A percentile compares a stretch with the other conserved stretches of the same genome.
Conservation (phyloP, 176 grass and related monocot species). For the Oryza glaberrima region DNA sequence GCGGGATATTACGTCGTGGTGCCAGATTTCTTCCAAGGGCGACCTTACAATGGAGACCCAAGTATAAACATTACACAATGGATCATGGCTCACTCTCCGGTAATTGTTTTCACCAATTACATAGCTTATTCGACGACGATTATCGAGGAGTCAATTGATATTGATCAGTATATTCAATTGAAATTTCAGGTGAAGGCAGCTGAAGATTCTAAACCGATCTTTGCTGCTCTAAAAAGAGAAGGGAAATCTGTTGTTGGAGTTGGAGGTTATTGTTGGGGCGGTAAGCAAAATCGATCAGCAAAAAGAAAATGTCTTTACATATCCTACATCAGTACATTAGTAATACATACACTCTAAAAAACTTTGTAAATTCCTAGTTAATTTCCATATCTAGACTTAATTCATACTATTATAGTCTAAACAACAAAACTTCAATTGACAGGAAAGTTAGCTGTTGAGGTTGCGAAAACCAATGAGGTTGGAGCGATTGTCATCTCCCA, state of each 20-base stretch:
- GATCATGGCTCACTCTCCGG: constrained; percentile 33
- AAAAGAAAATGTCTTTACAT: not conserved
- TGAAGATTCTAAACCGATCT: constrained; percentile 20
- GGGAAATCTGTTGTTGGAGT: not conserved
- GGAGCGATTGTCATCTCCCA: constrained; percentile 1
- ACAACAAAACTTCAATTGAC: not conserved
- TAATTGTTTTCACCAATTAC: not conserved
- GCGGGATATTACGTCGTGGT: constrained; percentile 45
- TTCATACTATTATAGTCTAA: not conserved
- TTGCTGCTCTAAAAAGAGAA: constrained; percentile 5
- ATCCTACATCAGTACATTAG: not conserved
- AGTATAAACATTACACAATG: constrained; percentile 30
- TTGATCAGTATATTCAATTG: not conserved
- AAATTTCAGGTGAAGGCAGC: constrained; percentile 28
- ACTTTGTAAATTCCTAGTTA: not conserved
- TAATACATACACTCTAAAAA: not conserved
- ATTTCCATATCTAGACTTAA: not conserved
- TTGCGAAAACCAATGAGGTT: not conserved
- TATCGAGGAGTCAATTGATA: not conserved
- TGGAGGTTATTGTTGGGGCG: constrained; percentile 39
- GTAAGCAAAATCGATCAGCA: constrained; percentile 11
- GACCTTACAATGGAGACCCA: constrained; percentile 1
- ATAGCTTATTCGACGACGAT: not conserved
- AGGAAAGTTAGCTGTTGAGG: constrained; percentile 23
- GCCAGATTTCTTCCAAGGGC: constrained; percentile 43